Percentiles rank a stretch among this genome's conserved stretches.
Conservation (phyloP, 2,329 filamentous ascomycete species). For the Penicillium brevicompactum region DNA sequence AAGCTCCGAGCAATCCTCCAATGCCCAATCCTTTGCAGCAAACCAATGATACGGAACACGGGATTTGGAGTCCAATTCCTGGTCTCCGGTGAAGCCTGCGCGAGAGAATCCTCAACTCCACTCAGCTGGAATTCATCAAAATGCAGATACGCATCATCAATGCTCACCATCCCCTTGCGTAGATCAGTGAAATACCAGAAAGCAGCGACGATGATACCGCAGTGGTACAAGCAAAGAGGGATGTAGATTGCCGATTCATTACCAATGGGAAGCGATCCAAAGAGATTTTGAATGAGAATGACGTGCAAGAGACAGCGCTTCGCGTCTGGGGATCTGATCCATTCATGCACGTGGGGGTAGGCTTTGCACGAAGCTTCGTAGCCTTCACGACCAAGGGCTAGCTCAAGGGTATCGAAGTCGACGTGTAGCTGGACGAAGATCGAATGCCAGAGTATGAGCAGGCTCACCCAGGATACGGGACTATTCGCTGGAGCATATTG, state of each 20-base stretch:
- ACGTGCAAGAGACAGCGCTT: slow-evolving; percentile 21
- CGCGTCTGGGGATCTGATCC: slow-evolving; percentile 27
- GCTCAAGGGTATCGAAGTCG: slow-evolving; percentile 32
- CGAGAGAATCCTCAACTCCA: background rate
- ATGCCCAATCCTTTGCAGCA: background rate
- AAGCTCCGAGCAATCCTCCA: background rate
- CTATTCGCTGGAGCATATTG: background rate
- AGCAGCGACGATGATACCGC: background rate
- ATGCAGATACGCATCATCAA: background rate
- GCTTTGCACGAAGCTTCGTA: slow-evolving; percentile 9
- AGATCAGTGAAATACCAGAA: background rate
- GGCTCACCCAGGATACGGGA: background rate
- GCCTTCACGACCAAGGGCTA: slow-evolving; percentile 30
- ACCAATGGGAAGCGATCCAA: background rate
- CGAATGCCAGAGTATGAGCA: slow-evolving; percentile 34
- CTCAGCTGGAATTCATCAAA: background rate
- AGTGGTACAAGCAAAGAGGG: slow-evolving; percentile 15
- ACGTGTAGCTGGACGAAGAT: slow-evolving; percentile 30
- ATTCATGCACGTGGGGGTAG: slow-evolving; percentile 14
- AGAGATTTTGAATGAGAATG: slow-evolving; percentile 16
- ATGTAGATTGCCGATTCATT: slow-evolving; percentile 23
- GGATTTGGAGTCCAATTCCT: background rate
- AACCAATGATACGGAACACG: background rate
- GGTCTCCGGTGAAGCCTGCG: background rate
- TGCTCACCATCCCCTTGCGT: background rate